Conservation (phyloP, 2,329 filamentous ascomycete genomes). For the Aureobasidium melanogenum region DNA sequence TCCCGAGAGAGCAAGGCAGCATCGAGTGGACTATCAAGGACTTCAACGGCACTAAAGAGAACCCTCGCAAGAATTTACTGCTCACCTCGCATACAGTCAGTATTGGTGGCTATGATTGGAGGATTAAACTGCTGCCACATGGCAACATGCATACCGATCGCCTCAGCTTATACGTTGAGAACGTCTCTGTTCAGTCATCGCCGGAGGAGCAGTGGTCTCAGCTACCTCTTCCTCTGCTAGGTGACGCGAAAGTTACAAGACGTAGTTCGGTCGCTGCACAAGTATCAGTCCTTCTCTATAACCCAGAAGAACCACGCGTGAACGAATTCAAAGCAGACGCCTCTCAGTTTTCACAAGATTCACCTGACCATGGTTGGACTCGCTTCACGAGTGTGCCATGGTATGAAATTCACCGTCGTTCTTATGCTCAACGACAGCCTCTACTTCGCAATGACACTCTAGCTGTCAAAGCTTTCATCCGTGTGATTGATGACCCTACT, state of each 20-base stretch:
- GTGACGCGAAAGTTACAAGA: slow-evolving; percentile 25
- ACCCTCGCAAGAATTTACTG: slow-evolving; percentile 48
- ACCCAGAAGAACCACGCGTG: slow-evolving; percentile 52
- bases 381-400: slow-evolving; percentile 49
- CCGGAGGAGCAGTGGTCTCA: slow-evolving; percentile 16
- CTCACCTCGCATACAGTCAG: slow-evolving; percentile 49
- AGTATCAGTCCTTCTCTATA: slow-evolving; percentile 54
- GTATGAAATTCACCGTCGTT: slow-evolving; percentile 49
- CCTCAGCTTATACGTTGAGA: slow-evolving; percentile 54
- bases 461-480: slow-evolving; percentile 53
- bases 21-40: slow-evolving; percentile 51
- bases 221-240: slow-evolving; percentile 23
- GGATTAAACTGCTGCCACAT: slow-evolving; percentile 55
- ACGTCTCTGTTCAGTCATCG: slow-evolving; percentile 37
- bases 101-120: slow-evolving; percentile 55
- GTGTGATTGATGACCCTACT: slow-evolving; percentile 52
- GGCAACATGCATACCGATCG: slow-evolving; percentile 49
- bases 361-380: slow-evolving; percentile 56
- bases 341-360: slow-evolving; percentile 51
- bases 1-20: slow-evolving; percentile 43
- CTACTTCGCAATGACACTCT: slow-evolving; percentile 53
- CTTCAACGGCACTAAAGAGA: slow-evolving; percentile 52
- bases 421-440: slow-evolving; percentile 48
- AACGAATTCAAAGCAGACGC: slow-evolving; percentile 47
- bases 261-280: slow-evolving; percentile 46